These are phyloP conservation scores for Agapanthus africanus DNA, from an alignment of 106 monocot species.

Conservation along the genomic window DNA sequence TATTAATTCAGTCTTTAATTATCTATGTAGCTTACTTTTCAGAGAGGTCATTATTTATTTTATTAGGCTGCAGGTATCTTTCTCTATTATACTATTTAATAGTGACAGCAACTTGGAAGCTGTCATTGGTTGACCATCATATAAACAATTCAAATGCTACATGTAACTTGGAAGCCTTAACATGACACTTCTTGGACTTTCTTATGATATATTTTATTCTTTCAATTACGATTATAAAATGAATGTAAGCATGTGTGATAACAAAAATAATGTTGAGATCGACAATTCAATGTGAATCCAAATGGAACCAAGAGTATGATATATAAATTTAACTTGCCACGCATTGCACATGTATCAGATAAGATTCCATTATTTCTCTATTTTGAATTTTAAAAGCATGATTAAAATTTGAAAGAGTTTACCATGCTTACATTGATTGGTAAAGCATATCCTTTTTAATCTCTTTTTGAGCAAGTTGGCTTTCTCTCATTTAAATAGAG, in stretches of 20 bases:
- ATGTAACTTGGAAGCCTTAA: neutral
- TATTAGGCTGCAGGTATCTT: neutral
- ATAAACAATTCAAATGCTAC: neutral
- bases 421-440: no score
- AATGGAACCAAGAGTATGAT: neutral
- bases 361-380: no score
- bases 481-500: no score
- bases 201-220: neutral
- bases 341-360: no score
- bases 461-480: no score
- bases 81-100: neutral
- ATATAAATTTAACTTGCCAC: no score
- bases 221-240: neutral
- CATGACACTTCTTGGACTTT: neutral
- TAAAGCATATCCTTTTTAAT: no score
- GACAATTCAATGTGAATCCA: no score
- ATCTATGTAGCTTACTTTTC: neutral
- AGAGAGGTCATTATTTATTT: neutral
- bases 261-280: no score
- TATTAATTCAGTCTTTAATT: neutral
- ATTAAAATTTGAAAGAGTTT: no score
- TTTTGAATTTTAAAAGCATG: no score
- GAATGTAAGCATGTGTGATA: neutral
- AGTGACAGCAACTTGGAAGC: slow-evolving; percentile 2
- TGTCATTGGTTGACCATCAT: slow-evolving; percentile 4